A percentile compares a stretch with the other conserved stretches of the same genome.
phyloP scores from a whole-genome alignment of 371 early-diverging fungal genomes.

The Cokeromyces recurvatus region DNA sequence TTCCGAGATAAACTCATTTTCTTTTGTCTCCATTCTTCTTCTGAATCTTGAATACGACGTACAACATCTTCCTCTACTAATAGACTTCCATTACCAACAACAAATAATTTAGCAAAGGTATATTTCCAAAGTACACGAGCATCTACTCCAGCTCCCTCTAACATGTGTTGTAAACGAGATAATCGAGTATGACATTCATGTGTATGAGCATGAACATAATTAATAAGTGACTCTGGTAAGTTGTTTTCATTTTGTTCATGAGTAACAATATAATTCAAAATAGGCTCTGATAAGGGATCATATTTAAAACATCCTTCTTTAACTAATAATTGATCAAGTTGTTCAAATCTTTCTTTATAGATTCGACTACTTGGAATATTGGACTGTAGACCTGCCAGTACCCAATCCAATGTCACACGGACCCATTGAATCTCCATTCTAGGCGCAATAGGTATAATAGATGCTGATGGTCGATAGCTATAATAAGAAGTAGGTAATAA shows the following conservation, averaged over 20 bases:
- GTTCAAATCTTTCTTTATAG: constrained; percentile 25
- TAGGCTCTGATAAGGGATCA: constrained; percentile 34
- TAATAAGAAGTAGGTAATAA: constrained; percentile 8
- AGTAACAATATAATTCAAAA: constrained; percentile 30
- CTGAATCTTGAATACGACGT: constrained; percentile 38
- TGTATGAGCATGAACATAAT: constrained; percentile 34
- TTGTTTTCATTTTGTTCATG: neutral
- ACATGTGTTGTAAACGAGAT: constrained; percentile 33
- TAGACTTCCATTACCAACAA: constrained; percentile 37
- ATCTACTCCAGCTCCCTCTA: constrained; percentile 43
- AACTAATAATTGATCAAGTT: constrained; percentile 19
- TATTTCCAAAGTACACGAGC: constrained; percentile 44
- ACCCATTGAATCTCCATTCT: constrained; percentile 25
- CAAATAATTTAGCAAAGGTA: constrained; percentile 37
- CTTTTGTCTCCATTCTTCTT: constrained; percentile 39
- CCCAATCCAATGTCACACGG: constrained; percentile 37
- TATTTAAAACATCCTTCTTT: constrained; percentile 36
- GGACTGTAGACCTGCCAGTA: constrained; percentile 28
- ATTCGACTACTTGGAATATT: constrained; percentile 22
- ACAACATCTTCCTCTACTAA: constrained; percentile 42
- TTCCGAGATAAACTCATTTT: constrained; percentile 17
- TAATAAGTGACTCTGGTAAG: constrained; percentile 17
- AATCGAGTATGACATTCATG: constrained; percentile 41
- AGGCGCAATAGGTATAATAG: constrained; percentile 17
- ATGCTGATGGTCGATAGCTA: constrained; percentile 4